Evolutionary conservation across 1,284 basidiomycete genomes (phyloP), one percentile per base, ranked within the genome.

Genomic region (Xanthoconium separans): DNA sequence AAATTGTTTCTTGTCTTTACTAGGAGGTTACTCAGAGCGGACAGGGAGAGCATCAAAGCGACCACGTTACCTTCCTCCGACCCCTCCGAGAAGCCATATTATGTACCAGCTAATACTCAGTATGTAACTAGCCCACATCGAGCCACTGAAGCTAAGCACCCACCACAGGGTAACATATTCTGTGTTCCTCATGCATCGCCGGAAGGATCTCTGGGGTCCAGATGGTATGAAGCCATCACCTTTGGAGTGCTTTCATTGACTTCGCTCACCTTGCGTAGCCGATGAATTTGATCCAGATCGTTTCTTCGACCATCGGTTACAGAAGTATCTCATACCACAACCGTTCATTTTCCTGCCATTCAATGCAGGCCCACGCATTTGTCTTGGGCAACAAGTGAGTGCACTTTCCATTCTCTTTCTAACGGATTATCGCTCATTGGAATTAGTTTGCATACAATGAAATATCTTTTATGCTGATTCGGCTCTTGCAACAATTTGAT

Each of bases 301-400:
- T 2, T 82, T 77, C 70, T 57, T 82, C 9, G 80, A 81, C 54
- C 71, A 55, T 20, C 66, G 68, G 29, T 53, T 66, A 1, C 66
- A 65, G 45, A 68, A 54, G 47, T 69, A 70, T 40, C 54, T 69
- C 16, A 57, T 47, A 0, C 56, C 65, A 2, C 65, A 69, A 44
- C 66, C 78, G 2, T 77, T 75, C 68, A 76, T 79, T 44, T 80
- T 80, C 60, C 59, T 78, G 2, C 77, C 78, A 3, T 79, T 80
- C 68, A 77, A 77, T 55, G 78, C 75, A 0, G 78, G 78, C 6
- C 78, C 78, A 9, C 72, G 78, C 5, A 77, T 78, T 52, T 68
- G 77, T 54, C 68, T 78, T 36, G 77, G 77, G 2, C 77, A 78
- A 59, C 76, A 77, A 65, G 76, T 50, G 43, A 20, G 20, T 9